Percentiles rank a stretch among this genome's conserved stretches.
These are phyloP conservation scores for Agastache rugosa DNA, from an alignment of 257 asterid genomes.

Conservation along the genomic window DNA sequence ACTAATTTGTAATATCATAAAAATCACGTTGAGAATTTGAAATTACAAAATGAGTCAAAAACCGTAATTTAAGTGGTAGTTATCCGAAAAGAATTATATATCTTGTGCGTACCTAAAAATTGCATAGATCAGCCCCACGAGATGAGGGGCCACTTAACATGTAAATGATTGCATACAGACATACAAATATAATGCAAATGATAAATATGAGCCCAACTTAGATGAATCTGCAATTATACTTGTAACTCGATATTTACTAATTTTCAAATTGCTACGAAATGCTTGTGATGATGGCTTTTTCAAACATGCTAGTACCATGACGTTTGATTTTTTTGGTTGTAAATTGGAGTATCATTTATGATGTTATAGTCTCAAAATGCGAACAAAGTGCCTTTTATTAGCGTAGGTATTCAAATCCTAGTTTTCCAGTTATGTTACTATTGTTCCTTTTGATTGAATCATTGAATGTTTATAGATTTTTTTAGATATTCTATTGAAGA, in stretches of 20 bases:
- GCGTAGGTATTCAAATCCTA: no score
- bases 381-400: no score
- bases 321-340: neutral
- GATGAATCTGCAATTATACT: conserved; percentile 19
- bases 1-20: no score
- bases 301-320: neutral
- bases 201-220: conserved; percentile 4
- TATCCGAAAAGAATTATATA: neutral
- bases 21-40: no score
- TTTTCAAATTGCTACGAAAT: neutral
- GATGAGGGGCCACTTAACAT: conserved; percentile 8
- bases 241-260: neutral
- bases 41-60: no score
- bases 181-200: neutral
- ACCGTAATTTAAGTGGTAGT: no score
- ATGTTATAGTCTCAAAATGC: no score
- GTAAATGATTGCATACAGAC: conserved; percentile 12
- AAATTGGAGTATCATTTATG: no score
- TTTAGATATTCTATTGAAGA: no score
- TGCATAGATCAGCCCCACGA: neutral
- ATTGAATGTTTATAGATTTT: no score
- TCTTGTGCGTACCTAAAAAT: neutral
- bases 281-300: neutral
- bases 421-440: no score
- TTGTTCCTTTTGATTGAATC: no score